phyloP scores from a whole-genome alignment of 352 stramenopile genomes.

The Elongisporangium prolatum region DNA sequence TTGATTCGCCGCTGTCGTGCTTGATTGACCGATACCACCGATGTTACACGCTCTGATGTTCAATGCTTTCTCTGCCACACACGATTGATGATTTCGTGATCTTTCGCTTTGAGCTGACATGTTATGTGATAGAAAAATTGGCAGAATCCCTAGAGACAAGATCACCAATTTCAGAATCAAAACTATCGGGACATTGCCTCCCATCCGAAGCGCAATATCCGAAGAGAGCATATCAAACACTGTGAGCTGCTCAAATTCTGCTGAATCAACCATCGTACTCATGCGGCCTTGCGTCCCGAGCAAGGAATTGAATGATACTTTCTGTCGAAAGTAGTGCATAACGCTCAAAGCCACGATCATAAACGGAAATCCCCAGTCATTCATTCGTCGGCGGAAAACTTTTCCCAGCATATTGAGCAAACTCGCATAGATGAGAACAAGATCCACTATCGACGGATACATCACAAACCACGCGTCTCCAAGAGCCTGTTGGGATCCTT shows the following conservation, averaged over 20 bases:
- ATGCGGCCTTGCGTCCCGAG: slow-evolving; percentile 12
- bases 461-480: slow-evolving; percentile 21
- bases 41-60: slow-evolving; percentile 19
- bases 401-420: slow-evolving; percentile 12
- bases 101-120: neutral
- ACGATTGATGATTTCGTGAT: too few relatives aligned
- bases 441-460: slow-evolving; percentile 16
- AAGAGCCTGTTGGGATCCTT: slow-evolving; percentile 13
- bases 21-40: slow-evolving; percentile 16
- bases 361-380: slow-evolving; percentile 12
- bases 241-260: slow-evolving; percentile 5
- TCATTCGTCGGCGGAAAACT: slow-evolving; percentile 12
- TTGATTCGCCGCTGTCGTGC: too few relatives aligned
- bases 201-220: slow-evolving; percentile 12
- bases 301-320: slow-evolving; percentile 11
- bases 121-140: slow-evolving; percentile 17
- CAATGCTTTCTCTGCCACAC: slow-evolving; percentile 19
- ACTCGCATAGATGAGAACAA: slow-evolving; percentile 19
- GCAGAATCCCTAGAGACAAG: slow-evolving; percentile 27
- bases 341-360: slow-evolving; percentile 12
- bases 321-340: slow-evolving; percentile 12
- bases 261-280: slow-evolving; percentile 2
- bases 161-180: slow-evolving; percentile 19
- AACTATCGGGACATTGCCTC: slow-evolving; percentile 10
- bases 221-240: slow-evolving; percentile 11